A percentile compares a stretch with the other conserved stretches of the same genome.
Conservation (phyloP, 331 rosid species). For the Cydonia oblonga region DNA sequence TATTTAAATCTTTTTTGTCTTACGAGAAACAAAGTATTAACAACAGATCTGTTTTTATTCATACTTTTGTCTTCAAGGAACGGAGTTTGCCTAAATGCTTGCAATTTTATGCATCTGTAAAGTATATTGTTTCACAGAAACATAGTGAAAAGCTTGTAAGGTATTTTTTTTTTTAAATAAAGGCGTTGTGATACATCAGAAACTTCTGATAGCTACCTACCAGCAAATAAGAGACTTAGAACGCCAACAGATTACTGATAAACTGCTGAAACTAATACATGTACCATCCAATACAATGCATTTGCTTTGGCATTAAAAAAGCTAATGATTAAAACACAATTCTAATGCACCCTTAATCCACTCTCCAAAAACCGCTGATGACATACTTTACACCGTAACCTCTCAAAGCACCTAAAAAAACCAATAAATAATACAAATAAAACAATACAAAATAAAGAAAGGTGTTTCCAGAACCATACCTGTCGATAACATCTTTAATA, state of each 20-base stretch:
- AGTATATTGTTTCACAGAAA: too few relatives aligned
- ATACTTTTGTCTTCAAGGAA: too few relatives aligned
- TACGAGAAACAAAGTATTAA: background rate
- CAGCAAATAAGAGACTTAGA: background rate
- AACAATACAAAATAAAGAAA: background rate
- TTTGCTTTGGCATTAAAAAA: background rate
- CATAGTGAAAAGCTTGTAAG: too few relatives aligned
- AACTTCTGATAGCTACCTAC: background rate
- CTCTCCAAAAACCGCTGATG: background rate
- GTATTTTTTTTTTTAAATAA: background rate
- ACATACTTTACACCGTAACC: background rate
- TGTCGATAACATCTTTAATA: slow-evolving; percentile 41
- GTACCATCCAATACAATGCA: background rate
- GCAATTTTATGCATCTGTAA: too few relatives aligned
- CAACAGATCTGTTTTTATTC: background rate
- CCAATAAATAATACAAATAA: background rate
- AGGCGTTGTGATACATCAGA: background rate
- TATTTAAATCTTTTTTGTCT: background rate
- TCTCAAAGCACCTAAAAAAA: background rate
- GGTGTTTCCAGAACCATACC: slow-evolving; percentile 25
- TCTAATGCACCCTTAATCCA: background rate
- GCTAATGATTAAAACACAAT: background rate
- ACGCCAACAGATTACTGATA: background rate
- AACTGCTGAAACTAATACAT: background rate
- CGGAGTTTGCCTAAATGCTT: too few relatives aligned